Base-by-base conservation (phyloP, 164 flowering plant genomes). In the Sextonia rubra region DNA sequence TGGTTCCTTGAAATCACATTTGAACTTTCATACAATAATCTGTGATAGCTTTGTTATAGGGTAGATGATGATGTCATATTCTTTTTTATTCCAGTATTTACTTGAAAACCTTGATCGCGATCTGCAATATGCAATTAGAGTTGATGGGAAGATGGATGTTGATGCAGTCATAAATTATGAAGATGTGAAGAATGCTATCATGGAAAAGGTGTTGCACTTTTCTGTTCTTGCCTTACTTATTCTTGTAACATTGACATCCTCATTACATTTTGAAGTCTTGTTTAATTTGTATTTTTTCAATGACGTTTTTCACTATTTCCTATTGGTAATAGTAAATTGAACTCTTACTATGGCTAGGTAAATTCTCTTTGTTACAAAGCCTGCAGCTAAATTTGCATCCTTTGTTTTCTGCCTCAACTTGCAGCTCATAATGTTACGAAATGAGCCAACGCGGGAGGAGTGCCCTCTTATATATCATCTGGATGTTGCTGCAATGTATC, bases 401-500 rank as follows among this genome's bases (percentile, higher is more conserved):
- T 3, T 64, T 64, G 9, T 60, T 47, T 58, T 48, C 30, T 22
- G 22, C 60, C 72, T 2, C 23, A 65, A 29, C 47, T 22, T 86
- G 78, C 87, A 95, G 99, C 99, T 95, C 73, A 70, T 76, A 71
- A 85, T 55, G 23, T 81, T 96, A 81, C 83, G 85, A 73, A 92
- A 90, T 79, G 89, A 85, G 66, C 97, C 97, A 60, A 60, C 80
- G 32, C 93, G 97, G 47, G 97, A 91, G 76, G 99, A 96, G 75
- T 77, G 87, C 78, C 99, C 99, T 52, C 92, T 96, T 64, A 93
- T 96, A 71, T 96, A 96, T 86, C 99, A 96, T 84, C 83, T 96
- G 25, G 99, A 96, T 86, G 99, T 96, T 69, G 99, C 99, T 75
- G 99, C 99, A 64, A 96, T 96, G 99, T 96, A 96, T 80, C 99